Evolutionary conservation across 257 asterid genomes (phyloP).

Genomic region (Ligustrum vulgare): DNA sequence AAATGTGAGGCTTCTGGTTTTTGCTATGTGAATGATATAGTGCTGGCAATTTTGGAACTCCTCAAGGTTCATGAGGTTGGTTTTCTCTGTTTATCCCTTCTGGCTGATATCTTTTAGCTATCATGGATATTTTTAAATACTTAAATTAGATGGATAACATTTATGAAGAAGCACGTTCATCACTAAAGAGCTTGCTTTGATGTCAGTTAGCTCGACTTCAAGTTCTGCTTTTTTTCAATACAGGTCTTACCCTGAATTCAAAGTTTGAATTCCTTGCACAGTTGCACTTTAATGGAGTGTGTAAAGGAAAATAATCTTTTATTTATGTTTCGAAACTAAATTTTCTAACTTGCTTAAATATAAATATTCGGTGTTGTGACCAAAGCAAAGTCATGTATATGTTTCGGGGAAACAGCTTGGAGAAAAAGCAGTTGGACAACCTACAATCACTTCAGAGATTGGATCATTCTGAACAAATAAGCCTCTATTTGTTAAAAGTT

Average conservation of each 20-base stretch:
- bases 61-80: slow-evolving; percentile 57
- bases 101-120: neutral
- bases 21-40: slow-evolving; percentile 63
- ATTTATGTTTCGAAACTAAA: neutral
- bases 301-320: neutral
- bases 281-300: neutral
- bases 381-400: neutral
- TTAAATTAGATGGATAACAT: slow-evolving; percentile 1
- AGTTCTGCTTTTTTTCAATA: neutral
- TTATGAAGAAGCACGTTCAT: slow-evolving; percentile 1
- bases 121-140: neutral
- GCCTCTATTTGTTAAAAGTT: too few relatives aligned
- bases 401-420: neutral
- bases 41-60: slow-evolving; percentile 62
- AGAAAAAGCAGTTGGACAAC: neutral
- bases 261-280: neutral
- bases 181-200: slow-evolving; percentile 5
- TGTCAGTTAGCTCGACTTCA: slow-evolving; percentile 9
- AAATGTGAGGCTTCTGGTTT: slow-evolving; percentile 69
- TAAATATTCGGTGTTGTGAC: neutral
- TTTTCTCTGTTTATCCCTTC: neutral
- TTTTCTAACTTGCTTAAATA: neutral
- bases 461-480: neutral
- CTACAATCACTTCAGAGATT: neutral
- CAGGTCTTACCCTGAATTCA: neutral